A percentile compares a stretch with the other conserved stretches of the same genome.
phyloP scores from a whole-genome alignment of 2,329 filamentous ascomycete species.

The Moelleriella libera region DNA sequence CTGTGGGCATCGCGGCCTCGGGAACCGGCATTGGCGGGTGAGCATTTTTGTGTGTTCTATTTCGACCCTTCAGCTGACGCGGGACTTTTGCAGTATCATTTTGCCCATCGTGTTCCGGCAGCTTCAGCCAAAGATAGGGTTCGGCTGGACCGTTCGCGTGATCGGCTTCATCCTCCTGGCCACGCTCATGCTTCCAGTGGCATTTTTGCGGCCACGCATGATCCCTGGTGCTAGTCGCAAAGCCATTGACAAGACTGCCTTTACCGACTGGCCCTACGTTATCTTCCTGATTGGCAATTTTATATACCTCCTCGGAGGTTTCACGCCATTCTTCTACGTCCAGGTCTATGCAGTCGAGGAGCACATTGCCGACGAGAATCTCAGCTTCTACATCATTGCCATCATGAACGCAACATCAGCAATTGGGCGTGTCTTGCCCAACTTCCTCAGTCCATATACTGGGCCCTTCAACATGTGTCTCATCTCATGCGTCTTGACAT shows the following conservation, averaged over 20 bases:
- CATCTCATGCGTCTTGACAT: background rate
- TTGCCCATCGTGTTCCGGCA: conserved; percentile 14
- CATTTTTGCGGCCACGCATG: conserved; percentile 23
- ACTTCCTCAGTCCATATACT: background rate
- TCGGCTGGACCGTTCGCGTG: conserved; percentile 14
- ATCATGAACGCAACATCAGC: conserved; percentile 18
- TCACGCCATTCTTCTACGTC: conserved; percentile 24
- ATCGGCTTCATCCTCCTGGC: conserved; percentile 15
- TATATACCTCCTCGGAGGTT: conserved; percentile 24
- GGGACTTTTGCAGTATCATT: conserved; percentile 9
- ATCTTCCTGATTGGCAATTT: conserved; percentile 12
- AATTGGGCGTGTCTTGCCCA: background rate
- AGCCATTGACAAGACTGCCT: conserved; percentile 10
- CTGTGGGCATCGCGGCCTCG: conserved; percentile 17
- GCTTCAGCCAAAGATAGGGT: conserved; percentile 12
- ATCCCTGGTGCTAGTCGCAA: conserved; percentile 10
- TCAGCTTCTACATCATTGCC: conserved; percentile 15
- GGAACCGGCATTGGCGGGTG: conserved; percentile 15
- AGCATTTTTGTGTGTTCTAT: background rate
- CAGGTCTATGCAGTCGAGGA: conserved; percentile 5
- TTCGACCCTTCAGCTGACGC: background rate
- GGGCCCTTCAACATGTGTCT: background rate
- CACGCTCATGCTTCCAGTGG: conserved; percentile 20
- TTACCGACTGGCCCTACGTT: conserved; percentile 4
- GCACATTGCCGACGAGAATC: background rate